phyloP scores from a whole-genome alignment of 2,329 filamentous ascomycete species.

The Beauveria sp. region DNA sequence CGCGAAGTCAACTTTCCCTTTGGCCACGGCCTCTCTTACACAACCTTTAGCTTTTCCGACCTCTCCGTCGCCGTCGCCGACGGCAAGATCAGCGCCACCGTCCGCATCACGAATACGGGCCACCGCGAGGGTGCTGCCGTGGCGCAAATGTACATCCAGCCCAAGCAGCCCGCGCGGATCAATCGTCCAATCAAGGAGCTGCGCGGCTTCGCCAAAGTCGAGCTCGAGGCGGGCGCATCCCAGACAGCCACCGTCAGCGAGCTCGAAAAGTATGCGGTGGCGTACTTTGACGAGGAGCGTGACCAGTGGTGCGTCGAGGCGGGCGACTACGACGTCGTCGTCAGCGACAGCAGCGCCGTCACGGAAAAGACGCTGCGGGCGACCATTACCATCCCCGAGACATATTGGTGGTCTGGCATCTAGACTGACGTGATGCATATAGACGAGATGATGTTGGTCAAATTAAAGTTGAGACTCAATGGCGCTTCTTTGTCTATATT shows the following conservation, averaged over 20 bases:
- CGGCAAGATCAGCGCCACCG: slow-evolving; percentile 38
- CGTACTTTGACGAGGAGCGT: slow-evolving; percentile 63
- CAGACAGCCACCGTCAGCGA: slow-evolving; percentile 49
- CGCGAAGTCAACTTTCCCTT: slow-evolving; percentile 65
- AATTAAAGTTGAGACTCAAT: neutral
- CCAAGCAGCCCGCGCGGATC: slow-evolving; percentile 45
- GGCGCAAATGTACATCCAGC: slow-evolving; percentile 48
- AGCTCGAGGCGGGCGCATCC: slow-evolving; percentile 50
- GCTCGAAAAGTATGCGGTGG: slow-evolving; percentile 56
- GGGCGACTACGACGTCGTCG: slow-evolving; percentile 56
- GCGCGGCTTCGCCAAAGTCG: slow-evolving; percentile 58
- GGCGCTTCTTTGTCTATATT: neutral
- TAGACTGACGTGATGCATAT: slow-evolving; percentile 21
- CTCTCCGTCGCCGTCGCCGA: slow-evolving; percentile 39
- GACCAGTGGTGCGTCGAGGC: slow-evolving; percentile 59
- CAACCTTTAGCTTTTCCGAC: slow-evolving; percentile 52
- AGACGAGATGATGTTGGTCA: neutral
- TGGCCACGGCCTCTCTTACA: slow-evolving; percentile 74
- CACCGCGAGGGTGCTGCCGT: slow-evolving; percentile 43
- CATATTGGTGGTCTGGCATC: slow-evolving; percentile 60
- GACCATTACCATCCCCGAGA: slow-evolving; percentile 50
- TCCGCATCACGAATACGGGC: slow-evolving; percentile 57
- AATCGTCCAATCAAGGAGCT: slow-evolving; percentile 54
- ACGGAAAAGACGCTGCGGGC: slow-evolving; percentile 40
- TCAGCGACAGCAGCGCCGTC: slow-evolving; percentile 49